Conservation (phyloP, 2,329 filamentous ascomycete genomes). For the Fusarium metavorans region DNA sequence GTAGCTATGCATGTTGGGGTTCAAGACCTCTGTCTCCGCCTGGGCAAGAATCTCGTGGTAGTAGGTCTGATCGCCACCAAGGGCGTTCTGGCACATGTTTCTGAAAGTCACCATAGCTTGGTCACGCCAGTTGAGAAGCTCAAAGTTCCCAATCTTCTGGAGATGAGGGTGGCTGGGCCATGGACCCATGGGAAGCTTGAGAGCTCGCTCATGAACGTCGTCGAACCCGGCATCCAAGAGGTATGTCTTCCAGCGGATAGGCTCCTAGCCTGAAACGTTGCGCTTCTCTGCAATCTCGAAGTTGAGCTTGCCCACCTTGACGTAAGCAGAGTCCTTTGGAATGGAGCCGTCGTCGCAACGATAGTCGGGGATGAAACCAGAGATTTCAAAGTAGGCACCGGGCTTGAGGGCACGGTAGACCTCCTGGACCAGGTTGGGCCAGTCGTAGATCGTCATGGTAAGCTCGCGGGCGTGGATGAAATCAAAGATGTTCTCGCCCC, state of each 20-base stretch:
- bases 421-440: slow-evolving; percentile 63
- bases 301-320: slow-evolving; percentile 38
- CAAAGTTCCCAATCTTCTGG: slow-evolving; percentile 46
- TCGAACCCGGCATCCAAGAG: slow-evolving; percentile 49
- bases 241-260: slow-evolving; percentile 35
- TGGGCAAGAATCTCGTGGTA: slow-evolving; percentile 37
- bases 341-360: slow-evolving; percentile 46
- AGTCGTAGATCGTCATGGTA: slow-evolving; percentile 66
- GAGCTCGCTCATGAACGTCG: slow-evolving; percentile 43
- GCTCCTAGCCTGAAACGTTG: slow-evolving; percentile 36
- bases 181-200: slow-evolving; percentile 47
- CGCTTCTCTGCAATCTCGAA: slow-evolving; percentile 40
- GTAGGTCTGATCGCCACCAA: slow-evolving; percentile 36
- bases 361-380: slow-evolving; percentile 38
- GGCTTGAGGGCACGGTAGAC: slow-evolving; percentile 64
- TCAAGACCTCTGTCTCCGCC: slow-evolving; percentile 35
- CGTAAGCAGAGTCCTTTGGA: slow-evolving; percentile 34
- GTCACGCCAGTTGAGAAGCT: slow-evolving; percentile 42
- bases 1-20: slow-evolving; percentile 41
- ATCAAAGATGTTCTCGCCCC: slow-evolving; percentile 63
- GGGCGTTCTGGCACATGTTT: slow-evolving; percentile 39
- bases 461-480: slow-evolving; percentile 70
- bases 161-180: slow-evolving; percentile 48
- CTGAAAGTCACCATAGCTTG: slow-evolving; percentile 38
- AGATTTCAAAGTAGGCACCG: slow-evolving; percentile 55